These are phyloP conservation scores for Spinacia oleracea DNA, from an alignment of 179 eudicot species.

Conservation along the genomic window DNA sequence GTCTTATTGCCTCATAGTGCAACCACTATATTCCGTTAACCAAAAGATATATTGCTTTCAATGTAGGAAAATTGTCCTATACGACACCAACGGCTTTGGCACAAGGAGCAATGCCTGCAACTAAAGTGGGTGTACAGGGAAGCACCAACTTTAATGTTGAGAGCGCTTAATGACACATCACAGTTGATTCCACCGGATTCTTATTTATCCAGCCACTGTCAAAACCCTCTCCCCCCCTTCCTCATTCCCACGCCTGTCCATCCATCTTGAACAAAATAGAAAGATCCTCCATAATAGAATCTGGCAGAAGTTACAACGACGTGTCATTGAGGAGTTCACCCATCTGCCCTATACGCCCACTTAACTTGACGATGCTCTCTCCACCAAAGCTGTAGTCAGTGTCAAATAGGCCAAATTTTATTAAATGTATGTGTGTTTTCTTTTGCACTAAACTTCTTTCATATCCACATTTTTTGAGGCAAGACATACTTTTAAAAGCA, in stretches of 20 bases:
- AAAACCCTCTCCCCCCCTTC: neutral
- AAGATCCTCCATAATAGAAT: neutral
- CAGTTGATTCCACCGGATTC: neutral
- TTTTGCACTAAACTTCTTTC: neutral
- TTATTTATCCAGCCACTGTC: neutral
- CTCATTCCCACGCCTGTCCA: neutral
- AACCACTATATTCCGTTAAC: neutral
- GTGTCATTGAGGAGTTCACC: neutral
- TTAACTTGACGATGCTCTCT: too few species aligned
- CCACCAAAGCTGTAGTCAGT: too few species aligned
- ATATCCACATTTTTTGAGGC: neutral
- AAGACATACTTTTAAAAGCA: neutral
- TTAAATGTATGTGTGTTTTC: too few species aligned
- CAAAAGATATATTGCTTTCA: neutral
- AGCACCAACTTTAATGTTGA: neutral
- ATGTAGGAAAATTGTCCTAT: neutral
- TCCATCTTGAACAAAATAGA: neutral
- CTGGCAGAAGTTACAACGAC: too few species aligned
- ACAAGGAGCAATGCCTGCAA: neutral
- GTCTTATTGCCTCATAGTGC: too few species aligned
- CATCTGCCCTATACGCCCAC: too few species aligned
- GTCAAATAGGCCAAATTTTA: neutral
- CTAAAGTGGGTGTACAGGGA: neutral
- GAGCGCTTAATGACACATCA: neutral
- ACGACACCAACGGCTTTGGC: too few species aligned